Conservation (phyloP, 2,329 filamentous ascomycete species). For the Pseudofabraea citricarpa region DNA sequence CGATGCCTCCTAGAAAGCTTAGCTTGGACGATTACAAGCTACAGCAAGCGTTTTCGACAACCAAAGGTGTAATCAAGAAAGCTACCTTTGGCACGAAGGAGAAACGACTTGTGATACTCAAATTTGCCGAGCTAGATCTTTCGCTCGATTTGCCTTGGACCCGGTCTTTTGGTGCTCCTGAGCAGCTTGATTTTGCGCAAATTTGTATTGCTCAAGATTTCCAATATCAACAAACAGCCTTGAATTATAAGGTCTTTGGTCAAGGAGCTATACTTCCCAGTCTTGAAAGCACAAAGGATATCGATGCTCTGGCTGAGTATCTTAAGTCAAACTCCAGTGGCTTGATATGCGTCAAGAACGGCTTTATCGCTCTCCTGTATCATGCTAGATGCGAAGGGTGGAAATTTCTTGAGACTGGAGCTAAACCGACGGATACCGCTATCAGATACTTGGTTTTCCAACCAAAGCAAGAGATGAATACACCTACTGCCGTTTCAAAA, state of each 20-base stretch:
- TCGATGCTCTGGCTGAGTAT: slow-evolving; percentile 16
- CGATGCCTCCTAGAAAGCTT: slow-evolving; percentile 8
- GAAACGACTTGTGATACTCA: slow-evolving; percentile 7
- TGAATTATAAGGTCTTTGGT: slow-evolving; percentile 6
- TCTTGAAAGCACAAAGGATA: neutral
- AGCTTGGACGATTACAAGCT: slow-evolving; percentile 11
- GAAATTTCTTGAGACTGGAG: slow-evolving; percentile 18
- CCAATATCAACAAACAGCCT: slow-evolving; percentile 5
- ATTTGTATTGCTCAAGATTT: slow-evolving; percentile 23
- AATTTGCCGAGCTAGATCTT: slow-evolving; percentile 13
- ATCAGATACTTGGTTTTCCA: slow-evolving; percentile 23
- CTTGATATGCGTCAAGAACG: slow-evolving; percentile 10
- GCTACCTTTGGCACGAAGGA: slow-evolving; percentile 17
- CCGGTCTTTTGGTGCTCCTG: slow-evolving; percentile 7
- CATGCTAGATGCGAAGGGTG: slow-evolving; percentile 22
- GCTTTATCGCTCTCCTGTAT: slow-evolving; percentile 20
- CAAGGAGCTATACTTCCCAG: slow-evolving; percentile 10
- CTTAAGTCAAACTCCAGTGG: slow-evolving; percentile 15
- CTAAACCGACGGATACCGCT: slow-evolving; percentile 7
- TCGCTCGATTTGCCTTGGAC: slow-evolving; percentile 9
- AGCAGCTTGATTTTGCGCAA: slow-evolving; percentile 16
- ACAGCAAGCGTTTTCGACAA: slow-evolving; percentile 4
- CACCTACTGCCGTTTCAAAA: no score
- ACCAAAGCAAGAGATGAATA: no score
- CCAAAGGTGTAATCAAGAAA: slow-evolving; percentile 12